These are phyloP conservation scores for Carpinus fangiana DNA, from an alignment of 306 rosid genomes.

Conservation along the genomic window DNA sequence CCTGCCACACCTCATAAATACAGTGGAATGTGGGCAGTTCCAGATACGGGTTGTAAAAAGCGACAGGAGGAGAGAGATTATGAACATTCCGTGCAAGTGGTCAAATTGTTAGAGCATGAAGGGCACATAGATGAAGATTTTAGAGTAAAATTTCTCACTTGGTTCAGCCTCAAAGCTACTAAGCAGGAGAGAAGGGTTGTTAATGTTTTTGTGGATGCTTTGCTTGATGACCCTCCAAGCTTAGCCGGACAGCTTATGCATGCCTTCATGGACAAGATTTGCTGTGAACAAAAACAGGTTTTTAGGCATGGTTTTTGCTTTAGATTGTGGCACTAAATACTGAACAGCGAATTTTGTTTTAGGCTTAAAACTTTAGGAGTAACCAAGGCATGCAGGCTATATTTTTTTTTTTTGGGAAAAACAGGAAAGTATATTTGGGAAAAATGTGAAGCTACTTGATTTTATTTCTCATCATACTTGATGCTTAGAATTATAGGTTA, in stretches of 20 bases:
- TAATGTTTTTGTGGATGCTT: constrained; percentile 73
- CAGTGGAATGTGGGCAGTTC: constrained; percentile 38
- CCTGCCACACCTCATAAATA: constrained; percentile 72
- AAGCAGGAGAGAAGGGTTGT: constrained; percentile 81
- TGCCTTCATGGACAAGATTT: constrained; percentile 71
- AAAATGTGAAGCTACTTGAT: constrained; percentile 1
- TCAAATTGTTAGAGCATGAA: constrained; percentile 68
- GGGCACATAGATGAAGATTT: constrained; percentile 69
- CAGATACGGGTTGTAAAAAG: constrained; percentile 42
- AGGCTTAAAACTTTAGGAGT: constrained; percentile 15
- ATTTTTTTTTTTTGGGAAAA: constrained; percentile 14
- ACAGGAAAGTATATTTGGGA: not conserved
- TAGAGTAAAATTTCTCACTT: constrained; percentile 82
- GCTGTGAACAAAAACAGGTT: constrained; percentile 49
- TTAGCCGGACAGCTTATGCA: constrained; percentile 82
- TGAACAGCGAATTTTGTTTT: constrained; percentile 18
- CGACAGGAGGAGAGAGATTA: constrained; percentile 57
- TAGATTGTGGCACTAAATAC: constrained; percentile 37
- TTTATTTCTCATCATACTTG: not conserved
- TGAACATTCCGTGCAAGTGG: constrained; percentile 75
- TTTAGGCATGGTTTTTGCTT: constrained; percentile 33
- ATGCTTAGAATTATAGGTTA: not conserved
- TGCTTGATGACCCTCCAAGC: constrained; percentile 84
- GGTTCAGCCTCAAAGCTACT: constrained; percentile 93
- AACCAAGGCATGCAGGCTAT: constrained; percentile 21